phyloP scores from a whole-genome alignment of 1,284 basidiomycete genomes.

The Leccinum olivaceoglutinosum region DNA sequence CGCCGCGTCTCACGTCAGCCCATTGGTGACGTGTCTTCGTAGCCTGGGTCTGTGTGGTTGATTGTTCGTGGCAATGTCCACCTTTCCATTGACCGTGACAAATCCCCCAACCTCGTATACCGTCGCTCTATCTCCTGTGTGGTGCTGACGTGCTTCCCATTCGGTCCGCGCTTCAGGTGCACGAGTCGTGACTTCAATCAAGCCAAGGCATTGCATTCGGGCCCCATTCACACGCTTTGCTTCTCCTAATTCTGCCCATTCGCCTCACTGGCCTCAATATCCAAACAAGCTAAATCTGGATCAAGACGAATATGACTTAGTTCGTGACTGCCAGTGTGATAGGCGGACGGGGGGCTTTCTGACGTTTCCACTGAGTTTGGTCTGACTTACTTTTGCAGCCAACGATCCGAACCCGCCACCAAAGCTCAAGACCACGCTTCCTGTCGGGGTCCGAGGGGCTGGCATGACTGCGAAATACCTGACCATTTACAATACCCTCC shows the following conservation, averaged over 20 bases:
- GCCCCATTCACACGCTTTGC: slow-evolving; percentile 9
- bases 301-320: too few relatives aligned
- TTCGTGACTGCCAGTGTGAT: too few relatives aligned
- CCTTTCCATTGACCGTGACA: not conserved
- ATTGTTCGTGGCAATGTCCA: slow-evolving; percentile 3
- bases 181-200: slow-evolving; percentile 11
- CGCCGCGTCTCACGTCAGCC: not conserved
- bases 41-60: not conserved
- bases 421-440: too few relatives aligned
- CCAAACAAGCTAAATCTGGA: too few relatives aligned
- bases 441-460: too few relatives aligned
- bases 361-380: too few relatives aligned
- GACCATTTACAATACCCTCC: too few relatives aligned
- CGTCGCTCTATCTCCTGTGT: slow-evolving; percentile 2
- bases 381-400: too few relatives aligned
- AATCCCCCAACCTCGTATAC: not conserved
- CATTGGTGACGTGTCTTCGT: slow-evolving; percentile 9
- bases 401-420: too few relatives aligned
- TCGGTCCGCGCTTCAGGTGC: slow-evolving; percentile 13
- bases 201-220: slow-evolving; percentile 3
- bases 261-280: too few relatives aligned
- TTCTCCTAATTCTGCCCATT: not conserved
- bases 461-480: too few relatives aligned
- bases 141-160: slow-evolving; percentile 13
- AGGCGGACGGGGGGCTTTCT: too few relatives aligned